phyloP scores from a whole-genome alignment of 257 asterid species.

The Lycium barbarum region DNA sequence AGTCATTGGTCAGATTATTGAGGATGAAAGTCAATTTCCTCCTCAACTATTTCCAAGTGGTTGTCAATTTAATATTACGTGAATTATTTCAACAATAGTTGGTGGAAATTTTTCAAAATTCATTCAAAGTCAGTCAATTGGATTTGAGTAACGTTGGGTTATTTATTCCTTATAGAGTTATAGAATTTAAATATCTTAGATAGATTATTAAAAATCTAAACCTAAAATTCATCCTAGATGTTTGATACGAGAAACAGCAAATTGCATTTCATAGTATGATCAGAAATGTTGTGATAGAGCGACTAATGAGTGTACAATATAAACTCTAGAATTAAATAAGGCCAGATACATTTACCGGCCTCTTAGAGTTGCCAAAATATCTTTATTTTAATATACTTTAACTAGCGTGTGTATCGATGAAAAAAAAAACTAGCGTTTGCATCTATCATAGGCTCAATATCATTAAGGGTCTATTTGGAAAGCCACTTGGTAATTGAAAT shows the following conservation, averaged over 20 bases:
- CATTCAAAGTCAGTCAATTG: background rate
- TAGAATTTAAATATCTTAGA: background rate
- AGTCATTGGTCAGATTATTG: background rate
- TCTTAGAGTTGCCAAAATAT: no score
- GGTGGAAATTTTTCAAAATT: background rate
- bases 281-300: background rate
- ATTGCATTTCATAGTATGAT: background rate
- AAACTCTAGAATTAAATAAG: background rate
- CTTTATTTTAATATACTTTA: no score
- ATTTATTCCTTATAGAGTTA: background rate
- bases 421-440: no score
- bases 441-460: no score
- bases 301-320: background rate
- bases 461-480: no score
- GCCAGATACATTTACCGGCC: no score
- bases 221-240: background rate
- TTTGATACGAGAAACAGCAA: background rate
- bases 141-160: background rate
- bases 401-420: no score
- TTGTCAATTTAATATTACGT: background rate
- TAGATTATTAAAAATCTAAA: background rate
- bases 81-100: slow-evolving; percentile 8
- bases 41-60: background rate
- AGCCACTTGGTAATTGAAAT: no score
- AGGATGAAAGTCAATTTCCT: background rate